Base-by-base conservation (phyloP, 495 filamentous ascomycete genomes). In the Xylaria nigripes region DNA sequence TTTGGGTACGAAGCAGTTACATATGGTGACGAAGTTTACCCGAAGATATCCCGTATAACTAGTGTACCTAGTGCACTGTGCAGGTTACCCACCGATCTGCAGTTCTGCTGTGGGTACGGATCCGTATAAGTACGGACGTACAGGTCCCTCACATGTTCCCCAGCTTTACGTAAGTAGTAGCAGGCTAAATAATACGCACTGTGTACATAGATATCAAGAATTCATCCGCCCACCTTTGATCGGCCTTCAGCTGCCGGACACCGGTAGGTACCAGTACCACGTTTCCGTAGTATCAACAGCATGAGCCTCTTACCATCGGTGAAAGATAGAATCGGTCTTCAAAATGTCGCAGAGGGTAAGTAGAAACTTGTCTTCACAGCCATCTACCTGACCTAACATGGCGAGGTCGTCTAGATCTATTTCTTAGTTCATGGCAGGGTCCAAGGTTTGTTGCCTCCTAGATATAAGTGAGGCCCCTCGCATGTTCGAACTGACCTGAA, bases 371-470 rank as follows among this genome's bases (percentile, higher is more conserved):
- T 19, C 15, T 41, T 29, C n/a, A 21, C 3, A 44, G 15, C 29
- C 12, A 4, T 16, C 19, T 45, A 55, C 3, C 10, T 16, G 3
- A 5, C 6, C 24, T 50, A 38, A 36, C 24, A 40, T 6, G 15
- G n/a, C 15, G 34, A 51, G 36, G 18, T 6, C 15, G 2, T 22
- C 7, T 38, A 80, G 77, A 68, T 79, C 12, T 75, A 76, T 46
- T 81, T 81, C 55, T 66, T 78, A 21, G 79, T 71, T 16, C 78
- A 82, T 57, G 79, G 79, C 19, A 67, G 68, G 44, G 79, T 81
- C 16, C 79, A 81, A 70, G 78, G 78, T 77, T 48, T 18, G 57
- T 41, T 38, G 32, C 54, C 48, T 22, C 27, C n/a, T n/a, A 19
- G 24, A 9, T 18, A 40, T 5, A 40, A 19, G 32, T 45, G 2